Evolutionary conservation across 768 basidiomycete genomes (phyloP).

Genomic region (Kwoniella newhampshirensis): DNA sequence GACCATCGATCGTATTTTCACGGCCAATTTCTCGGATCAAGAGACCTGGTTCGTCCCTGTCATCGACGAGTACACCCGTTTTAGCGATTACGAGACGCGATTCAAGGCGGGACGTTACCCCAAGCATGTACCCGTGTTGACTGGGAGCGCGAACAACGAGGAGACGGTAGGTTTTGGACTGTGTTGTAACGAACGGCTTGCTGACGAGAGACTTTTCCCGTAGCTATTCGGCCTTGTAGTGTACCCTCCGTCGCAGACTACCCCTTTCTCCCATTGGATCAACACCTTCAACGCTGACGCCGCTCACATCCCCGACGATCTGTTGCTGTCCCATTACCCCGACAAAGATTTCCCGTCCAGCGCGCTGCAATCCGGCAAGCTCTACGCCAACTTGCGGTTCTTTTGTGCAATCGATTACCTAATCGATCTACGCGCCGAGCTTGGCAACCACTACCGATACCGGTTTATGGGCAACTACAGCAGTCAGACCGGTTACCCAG

Average conservation of each 20-base stretch:
- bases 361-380: neutral
- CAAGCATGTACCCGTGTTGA: neutral
- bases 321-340: neutral
- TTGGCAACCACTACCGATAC: slow-evolving; percentile 1
- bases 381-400: neutral
- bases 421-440: neutral
- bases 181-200: too few relatives aligned
- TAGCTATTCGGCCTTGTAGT: slow-evolving; percentile 2
- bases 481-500: neutral
- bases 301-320: slow-evolving; percentile 4
- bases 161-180: neutral
- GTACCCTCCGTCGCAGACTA: neutral
- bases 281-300: slow-evolving; percentile 2
- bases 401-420: neutral
- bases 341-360: neutral
- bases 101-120: neutral
- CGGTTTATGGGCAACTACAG: neutral
- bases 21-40: neutral
- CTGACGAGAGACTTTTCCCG: too few relatives aligned
- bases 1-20: neutral
- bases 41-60: neutral
- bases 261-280: slow-evolving; percentile 1
- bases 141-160: neutral
- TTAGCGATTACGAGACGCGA: neutral
- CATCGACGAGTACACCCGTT: slow-evolving; percentile 1